These are phyloP conservation scores for Debaryomycetaceae sp. DNA, from an alignment of 1,139 yeast species.

Conservation along the genomic window DNA sequence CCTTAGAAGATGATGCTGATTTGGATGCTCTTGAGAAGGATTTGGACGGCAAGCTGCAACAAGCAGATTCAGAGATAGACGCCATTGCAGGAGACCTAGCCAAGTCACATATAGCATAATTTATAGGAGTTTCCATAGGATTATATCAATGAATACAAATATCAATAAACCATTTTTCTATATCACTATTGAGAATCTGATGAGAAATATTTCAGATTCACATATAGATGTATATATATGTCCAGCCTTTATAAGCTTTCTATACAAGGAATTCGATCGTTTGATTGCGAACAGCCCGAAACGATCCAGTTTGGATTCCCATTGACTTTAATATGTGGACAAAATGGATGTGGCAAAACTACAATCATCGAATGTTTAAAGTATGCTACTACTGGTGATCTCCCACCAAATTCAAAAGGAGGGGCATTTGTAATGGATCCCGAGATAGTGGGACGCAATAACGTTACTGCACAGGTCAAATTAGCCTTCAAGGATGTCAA, in stretches of 20 bases:
- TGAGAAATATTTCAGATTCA: not conserved
- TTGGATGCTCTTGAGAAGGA: constrained; percentile 61
- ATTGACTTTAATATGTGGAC: constrained; percentile 89
- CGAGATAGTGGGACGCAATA: constrained; percentile 67
- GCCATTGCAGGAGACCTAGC: constrained; percentile 58
- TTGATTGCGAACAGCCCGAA: constrained; percentile 77
- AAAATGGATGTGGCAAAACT: constrained; percentile 98
- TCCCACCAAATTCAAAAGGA: constrained; percentile 94
- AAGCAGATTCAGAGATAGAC: constrained; percentile 46
- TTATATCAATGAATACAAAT: not conserved
- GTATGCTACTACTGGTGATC: constrained; percentile 92
- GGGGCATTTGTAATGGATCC: constrained; percentile 98
- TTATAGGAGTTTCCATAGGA: not conserved
- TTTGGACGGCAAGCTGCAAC: constrained; percentile 34
- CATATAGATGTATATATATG: constrained; percentile 30
- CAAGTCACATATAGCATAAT: constrained; percentile 42
- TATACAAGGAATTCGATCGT: constrained; percentile 87
- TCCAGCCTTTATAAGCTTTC: constrained; percentile 74
- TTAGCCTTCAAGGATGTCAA: constrained; percentile 76
- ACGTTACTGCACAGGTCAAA: constrained; percentile 86
- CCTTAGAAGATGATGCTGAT: constrained; percentile 49
- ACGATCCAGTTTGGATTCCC: constrained; percentile 90
- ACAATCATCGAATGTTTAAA: constrained; percentile 92
- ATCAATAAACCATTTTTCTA: not conserved
- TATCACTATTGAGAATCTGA: not conserved